Evolutionary conservation across 495 filamentous ascomycete species (phyloP).

Genomic region (Schizothecium vesticola): DNA sequence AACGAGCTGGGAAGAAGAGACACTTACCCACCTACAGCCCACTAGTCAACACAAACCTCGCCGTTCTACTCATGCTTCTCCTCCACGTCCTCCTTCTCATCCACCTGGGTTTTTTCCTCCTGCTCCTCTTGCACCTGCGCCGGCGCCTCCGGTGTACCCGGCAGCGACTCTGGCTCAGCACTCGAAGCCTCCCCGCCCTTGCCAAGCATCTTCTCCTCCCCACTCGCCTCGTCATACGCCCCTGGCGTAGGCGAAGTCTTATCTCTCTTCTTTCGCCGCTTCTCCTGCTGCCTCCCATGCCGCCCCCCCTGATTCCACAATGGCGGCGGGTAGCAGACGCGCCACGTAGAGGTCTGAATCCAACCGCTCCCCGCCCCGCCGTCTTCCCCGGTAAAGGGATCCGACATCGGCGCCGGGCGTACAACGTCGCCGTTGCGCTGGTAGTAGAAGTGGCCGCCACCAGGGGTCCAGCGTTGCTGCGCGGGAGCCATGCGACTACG

Average conservation of each 20-base stretch:
- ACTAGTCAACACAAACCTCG: too few species aligned
- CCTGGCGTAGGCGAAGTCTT: background rate
- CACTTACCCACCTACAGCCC: too few species aligned
- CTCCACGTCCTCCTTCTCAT: background rate
- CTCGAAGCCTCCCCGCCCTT: background rate
- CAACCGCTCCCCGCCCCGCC: background rate
- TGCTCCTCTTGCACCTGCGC: too few species aligned
- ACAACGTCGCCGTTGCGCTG: background rate
- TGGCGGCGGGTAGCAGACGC: background rate
- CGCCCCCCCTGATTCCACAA: too few species aligned
- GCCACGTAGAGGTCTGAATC: background rate
- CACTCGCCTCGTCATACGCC: background rate
- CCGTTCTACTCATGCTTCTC: background rate
- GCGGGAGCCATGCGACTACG: too few species aligned
- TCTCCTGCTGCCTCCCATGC: background rate
- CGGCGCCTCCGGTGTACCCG: too few species aligned
- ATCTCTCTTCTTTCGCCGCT: too few species aligned
- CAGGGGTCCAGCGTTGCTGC: background rate
- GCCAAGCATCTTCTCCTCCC: background rate
- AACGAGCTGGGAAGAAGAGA: too few species aligned
- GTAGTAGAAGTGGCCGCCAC: background rate
- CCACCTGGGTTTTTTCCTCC: too few species aligned
- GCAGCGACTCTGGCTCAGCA: too few species aligned
- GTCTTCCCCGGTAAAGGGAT: background rate
- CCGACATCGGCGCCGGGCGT: background rate